Evolutionary conservation across 257 asterid genomes (phyloP), one percentile per base, ranked within the genome.

Genomic region (Thymus quinquecostatus): DNA sequence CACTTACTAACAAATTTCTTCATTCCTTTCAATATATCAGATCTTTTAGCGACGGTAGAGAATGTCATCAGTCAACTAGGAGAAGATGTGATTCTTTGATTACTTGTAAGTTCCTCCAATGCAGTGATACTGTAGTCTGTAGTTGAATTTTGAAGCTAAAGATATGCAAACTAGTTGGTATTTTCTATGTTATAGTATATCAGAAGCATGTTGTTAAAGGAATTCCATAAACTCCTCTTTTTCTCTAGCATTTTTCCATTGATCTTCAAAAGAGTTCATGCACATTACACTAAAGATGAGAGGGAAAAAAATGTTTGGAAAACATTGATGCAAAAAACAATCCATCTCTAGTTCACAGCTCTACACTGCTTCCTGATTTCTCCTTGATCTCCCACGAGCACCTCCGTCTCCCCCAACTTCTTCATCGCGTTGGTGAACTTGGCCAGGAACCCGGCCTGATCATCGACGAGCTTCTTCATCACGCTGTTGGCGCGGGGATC

Each of bases 41-140:
- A 92, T 79, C 73, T 88, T 68, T 60, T 90, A 78, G 74, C 76
- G 48, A 88, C 88, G 12, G 93, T 90, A 72, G 98, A 90, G 85
- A 74, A 81, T 64, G 87, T 90, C 70, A 77, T 92, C 76, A 79
- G 64, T 59, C 87, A 87, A 59, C 47, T 92, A 71, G 97, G 89
- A 72, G 87, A 83, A 13, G 82, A 82, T 36, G 30, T 75, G 44
- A 21, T 67, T 68, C 72, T 84, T 62, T 85, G 77, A 77, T 71
- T 4, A 38, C 41, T 38, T 38, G 41, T 38, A 38, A 38, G 41
- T 38, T 38, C 41, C 41, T 38, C 41, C 7, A 38, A 38, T 38
- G 41, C 41, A 38, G 41, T 38, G 4, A 7, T 38, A 38, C 7
- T 85, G 64, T 85, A 78, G 58, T 77, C 7, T 85, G 64, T 85